phyloP scores from a whole-genome alignment of 2,329 filamentous ascomycete genomes.

The Botrytis elliptica region DNA sequence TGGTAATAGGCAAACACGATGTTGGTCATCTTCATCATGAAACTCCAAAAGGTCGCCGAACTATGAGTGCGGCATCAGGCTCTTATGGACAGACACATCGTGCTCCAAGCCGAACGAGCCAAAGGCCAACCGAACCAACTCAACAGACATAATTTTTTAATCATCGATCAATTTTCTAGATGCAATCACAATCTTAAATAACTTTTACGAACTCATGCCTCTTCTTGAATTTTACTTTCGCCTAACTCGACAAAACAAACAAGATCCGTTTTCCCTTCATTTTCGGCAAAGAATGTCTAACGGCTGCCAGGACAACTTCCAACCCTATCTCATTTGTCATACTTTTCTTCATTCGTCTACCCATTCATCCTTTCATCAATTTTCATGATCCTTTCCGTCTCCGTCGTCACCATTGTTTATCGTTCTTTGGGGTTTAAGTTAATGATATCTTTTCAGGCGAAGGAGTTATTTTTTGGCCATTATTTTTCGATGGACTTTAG shows the following conservation, averaged over 20 bases:
- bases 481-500: constrained; percentile 5
- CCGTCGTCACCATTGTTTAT: background rate
- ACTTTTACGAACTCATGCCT: constrained; percentile 20
- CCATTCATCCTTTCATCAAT: constrained; percentile 3
- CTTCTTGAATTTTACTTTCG: constrained; percentile 16
- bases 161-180: background rate
- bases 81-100: constrained; percentile 22
- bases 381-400: constrained; percentile 5
- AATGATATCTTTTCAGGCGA: constrained; percentile 13
- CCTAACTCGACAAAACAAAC: constrained; percentile 13
- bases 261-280: background rate
- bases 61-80: constrained; percentile 27
- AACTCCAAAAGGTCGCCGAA: constrained; percentile 45
- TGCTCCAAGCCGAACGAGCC: constrained; percentile 28
- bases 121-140: constrained; percentile 20
- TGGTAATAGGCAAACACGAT: constrained; percentile 66
- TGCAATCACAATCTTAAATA: background rate
- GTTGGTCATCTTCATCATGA: constrained; percentile 58
- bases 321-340: constrained; percentile 11
- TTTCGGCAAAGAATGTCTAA: constrained; percentile 18
- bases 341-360: constrained; percentile 5
- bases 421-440: background rate
- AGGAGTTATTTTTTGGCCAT: constrained; percentile 13
- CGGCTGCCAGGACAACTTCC: constrained; percentile 13
- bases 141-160: constrained; percentile 15